Conservation (phyloP, 139 green algal genomes). For the Coelastrella sp. region DNA sequence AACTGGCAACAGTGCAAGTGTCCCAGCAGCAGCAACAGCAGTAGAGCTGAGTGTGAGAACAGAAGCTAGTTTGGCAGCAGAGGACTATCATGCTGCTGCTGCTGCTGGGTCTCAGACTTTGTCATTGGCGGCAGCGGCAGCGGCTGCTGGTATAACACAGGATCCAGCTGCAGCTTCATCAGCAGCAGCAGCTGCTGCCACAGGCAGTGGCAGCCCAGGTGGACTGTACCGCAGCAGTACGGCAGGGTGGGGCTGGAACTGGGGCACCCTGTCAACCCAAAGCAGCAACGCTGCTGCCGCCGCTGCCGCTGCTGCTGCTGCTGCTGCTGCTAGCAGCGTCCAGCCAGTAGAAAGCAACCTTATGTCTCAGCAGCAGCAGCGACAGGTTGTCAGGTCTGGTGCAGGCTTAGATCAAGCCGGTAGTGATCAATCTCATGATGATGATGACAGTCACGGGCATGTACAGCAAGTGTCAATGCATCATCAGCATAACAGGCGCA, state of each 20-base stretch:
- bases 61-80: neutral
- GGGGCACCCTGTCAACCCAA: neutral
- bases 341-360: neutral
- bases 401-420: neutral
- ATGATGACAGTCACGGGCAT: neutral
- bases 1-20: too few relatives aligned
- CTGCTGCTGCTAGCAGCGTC: neutral
- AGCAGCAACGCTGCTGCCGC: neutral
- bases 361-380: neutral
- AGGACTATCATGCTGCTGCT: neutral
- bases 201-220: neutral
- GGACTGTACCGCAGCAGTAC: neutral
- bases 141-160: neutral
- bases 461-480: neutral
- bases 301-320: neutral
- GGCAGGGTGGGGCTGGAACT: slow-evolving; percentile 18
- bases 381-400: neutral
- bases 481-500: neutral
- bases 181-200: neutral
- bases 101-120: neutral
- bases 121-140: neutral
- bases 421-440: neutral
- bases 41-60: neutral
- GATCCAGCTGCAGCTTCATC: neutral
- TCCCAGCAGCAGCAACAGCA: neutral